Conservation (phyloP, 805 yeast species). For the Candida chilensis region DNA sequence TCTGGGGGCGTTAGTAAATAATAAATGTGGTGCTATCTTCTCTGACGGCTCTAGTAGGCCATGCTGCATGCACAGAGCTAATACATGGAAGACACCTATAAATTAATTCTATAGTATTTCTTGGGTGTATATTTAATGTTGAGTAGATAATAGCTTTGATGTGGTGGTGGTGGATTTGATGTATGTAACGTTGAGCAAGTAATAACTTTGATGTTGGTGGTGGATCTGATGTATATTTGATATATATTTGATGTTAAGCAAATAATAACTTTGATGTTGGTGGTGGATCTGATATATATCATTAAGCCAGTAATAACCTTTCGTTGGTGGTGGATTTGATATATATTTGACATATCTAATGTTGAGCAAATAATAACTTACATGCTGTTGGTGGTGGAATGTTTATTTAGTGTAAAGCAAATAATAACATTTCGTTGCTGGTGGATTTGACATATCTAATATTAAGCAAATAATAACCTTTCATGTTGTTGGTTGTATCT, state of each 20-base stretch:
- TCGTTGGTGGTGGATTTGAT: too few species aligned
- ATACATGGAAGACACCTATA: too few species aligned
- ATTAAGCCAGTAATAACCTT: conserved; percentile 44
- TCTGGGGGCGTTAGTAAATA: too few species aligned
- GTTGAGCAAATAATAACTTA: conserved; percentile 44
- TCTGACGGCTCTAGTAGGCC: too few species aligned
- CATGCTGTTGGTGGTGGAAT: conserved; percentile 47
- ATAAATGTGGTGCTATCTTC: too few species aligned
- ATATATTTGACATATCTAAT: conserved; percentile 35
- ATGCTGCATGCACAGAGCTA: too few species aligned
- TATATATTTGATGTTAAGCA: conserved; percentile 35
- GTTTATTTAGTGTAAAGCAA: conserved; percentile 45
- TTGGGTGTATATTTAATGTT: too few species aligned
- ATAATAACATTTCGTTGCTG: too few species aligned
- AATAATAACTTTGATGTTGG: conserved; percentile 32
- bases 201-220: conserved; percentile 39
- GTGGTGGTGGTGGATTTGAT: too few species aligned
- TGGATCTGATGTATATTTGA: conserved; percentile 40
- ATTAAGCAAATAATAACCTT: conserved; percentile 44
- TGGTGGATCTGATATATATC: too few species aligned
- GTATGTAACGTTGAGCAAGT: conserved; percentile 37
- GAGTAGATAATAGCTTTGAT: too few species aligned
- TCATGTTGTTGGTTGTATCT: conserved; percentile 42
- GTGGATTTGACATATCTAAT: conserved; percentile 38
- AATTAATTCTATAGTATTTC: too few species aligned